Evolutionary conservation across 352 stramenopile genomes (phyloP), one percentile per base, ranked within the genome.

Genomic region (Phytophthora pluvialis): DNA sequence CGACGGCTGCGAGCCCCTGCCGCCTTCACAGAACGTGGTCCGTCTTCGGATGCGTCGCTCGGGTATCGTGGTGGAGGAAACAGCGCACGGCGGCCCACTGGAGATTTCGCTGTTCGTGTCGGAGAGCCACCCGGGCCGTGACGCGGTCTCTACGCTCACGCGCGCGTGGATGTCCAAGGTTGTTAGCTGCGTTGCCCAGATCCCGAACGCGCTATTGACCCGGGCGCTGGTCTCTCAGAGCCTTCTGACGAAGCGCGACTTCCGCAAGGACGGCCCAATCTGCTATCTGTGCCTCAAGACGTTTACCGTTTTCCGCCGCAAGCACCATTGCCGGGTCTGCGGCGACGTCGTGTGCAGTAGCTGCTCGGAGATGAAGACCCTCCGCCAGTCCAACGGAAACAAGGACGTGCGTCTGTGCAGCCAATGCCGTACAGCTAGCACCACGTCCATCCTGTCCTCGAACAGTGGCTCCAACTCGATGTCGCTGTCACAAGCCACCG

Each of bases 251-350:
- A 93, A 93, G 67, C 72, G 88, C 26, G 80, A 92, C 53, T 93
- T 95, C 49, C 70, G 79, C 48, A 95, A 92, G 60, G 81, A 95
- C 47, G 85, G 87, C 42, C 70, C 74, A 4, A 78, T 77, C 47
- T 95, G 88, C 77, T 86, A 81, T 60, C 39, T 93, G 45, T 95
- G 88, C 50, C 48, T 79, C 21, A 94, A 92, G 59, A 68, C 73
- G 13, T 95, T 95, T 59, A 84, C 68, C 11, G 71, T 94, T 26
- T 78, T 95, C 44, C 84, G 86, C 0, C 84, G 86, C 40, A 94
- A 94, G 69, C 88, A 95, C 59, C 88, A 95, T 67, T 95, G 88
- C 63, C 82, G 86, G 36, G 74, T 95, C 1, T 95, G 88, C 49
- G 88, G 86, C 32, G 88, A 95, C 49, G 83, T 95, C 11, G 83